Base-by-base conservation (phyloP, 495 filamentous ascomycete species). In the Tuber calosporum region DNA sequence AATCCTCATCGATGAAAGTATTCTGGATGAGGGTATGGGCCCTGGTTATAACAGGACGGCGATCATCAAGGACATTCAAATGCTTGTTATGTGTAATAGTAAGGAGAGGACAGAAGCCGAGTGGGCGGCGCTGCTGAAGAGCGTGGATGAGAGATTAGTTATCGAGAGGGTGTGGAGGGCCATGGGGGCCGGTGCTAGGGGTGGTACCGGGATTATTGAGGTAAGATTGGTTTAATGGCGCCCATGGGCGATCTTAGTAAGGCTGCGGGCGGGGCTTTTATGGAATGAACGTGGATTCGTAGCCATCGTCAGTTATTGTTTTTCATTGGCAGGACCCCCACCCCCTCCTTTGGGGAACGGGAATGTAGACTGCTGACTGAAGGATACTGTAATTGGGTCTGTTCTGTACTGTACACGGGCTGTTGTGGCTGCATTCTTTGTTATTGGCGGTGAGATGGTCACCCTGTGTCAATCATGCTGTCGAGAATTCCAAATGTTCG, bases 71-170 rank as follows among this genome's bases (percentile, higher is more conserved):
- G 72, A 73, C 62, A 22, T 73, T 38, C 72, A 73, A 22, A 70
- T 73, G 36, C 67, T 58, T 22, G 3, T 34, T 15, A 17, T 73
- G 42, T 73, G 34, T 8, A 73, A 73, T 42, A 22, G n/a, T 13
- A 19, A 37, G 19, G 67, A 73, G 34, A 67, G 67, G 9, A 73
- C 72, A 40, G 67, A 70, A 53, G 62, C 39, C 42, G 41, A 58
- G 36, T 58, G 42, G 72, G 58, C 36, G 4, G 67, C 41, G 20
- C 69, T 70, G 41, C 34, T 70, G 36, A 73, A 73, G 72, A 48
- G 67, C 11, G 66, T 13, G 36, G 72, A 73, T 30, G n/a, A 70
- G 37, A 73, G 72, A 62, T 69, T 70, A 38, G 36, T 71, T 71
- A 7, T 73, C 15, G 67, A 73, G 42, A 73, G 39, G 62, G 19